phyloP scores from a whole-genome alignment of 345 rosid species.

The Moricandia arvensis region DNA sequence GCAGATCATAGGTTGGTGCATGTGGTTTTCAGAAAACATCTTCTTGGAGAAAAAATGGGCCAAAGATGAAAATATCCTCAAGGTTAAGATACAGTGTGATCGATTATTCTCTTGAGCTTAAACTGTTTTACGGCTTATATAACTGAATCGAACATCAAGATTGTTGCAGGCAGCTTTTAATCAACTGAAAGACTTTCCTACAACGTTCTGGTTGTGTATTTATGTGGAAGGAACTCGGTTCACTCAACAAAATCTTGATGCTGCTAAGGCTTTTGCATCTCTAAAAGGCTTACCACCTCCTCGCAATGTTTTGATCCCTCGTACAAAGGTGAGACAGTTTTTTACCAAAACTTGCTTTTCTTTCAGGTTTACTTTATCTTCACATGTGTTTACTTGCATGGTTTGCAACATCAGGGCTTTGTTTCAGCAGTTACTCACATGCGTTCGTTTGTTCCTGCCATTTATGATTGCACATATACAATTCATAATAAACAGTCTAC shows the following conservation, averaged over 20 bases:
- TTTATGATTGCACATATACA: no score
- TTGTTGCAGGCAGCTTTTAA: constrained; percentile 48
- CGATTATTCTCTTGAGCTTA: not conserved
- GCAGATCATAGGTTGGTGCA: constrained; percentile 70
- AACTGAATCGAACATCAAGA: not conserved
- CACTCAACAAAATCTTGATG: constrained; percentile 53
- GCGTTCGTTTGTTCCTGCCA: no score
- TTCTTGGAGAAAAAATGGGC: constrained; percentile 58
- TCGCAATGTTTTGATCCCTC: constrained; percentile 55
- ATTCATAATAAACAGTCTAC: constrained; percentile 31
- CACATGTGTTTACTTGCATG: not conserved
- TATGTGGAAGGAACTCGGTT: constrained; percentile 67
- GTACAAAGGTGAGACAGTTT: constrained; percentile 62
- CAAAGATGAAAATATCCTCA: constrained; percentile 49
- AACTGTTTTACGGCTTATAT: not conserved
- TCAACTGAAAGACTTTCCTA: constrained; percentile 51
- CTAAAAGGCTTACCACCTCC: constrained; percentile 47
- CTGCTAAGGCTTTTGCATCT: constrained; percentile 52
- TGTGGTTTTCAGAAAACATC: constrained; percentile 65
- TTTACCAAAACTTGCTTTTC: no score
- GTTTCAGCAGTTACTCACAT: constrained; percentile 48
- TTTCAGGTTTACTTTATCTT: not conserved
- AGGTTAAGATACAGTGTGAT: constrained; percentile 35
- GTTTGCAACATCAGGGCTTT: constrained; percentile 51
- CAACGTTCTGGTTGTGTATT: constrained; percentile 58